Conservation (phyloP, 768 basidiomycete genomes). For the Galerina marginata region DNA sequence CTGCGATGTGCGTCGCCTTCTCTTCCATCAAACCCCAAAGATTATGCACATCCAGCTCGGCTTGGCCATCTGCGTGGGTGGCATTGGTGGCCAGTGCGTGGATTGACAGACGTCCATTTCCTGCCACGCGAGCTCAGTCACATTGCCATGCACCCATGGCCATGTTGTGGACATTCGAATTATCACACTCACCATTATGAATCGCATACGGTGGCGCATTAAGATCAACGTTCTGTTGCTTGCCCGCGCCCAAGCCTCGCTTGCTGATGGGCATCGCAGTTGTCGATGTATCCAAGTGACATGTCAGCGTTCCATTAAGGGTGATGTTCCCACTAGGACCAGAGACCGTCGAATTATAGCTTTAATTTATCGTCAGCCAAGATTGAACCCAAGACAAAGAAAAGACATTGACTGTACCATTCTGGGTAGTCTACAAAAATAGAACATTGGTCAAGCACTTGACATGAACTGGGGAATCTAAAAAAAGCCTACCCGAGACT, state of each 20-base stretch:
- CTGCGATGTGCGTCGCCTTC: conserved; percentile 63
- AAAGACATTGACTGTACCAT: conserved; percentile 41
- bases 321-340: conserved; percentile 80
- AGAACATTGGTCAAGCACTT: conserved; percentile 7
- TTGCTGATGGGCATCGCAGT: conserved; percentile 31
- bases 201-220: conserved; percentile 71
- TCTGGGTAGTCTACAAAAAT: conserved; percentile 61
- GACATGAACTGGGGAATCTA: conserved; percentile 5
- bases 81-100: conserved; percentile 74
- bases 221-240: conserved; percentile 51
- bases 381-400: conserved; percentile 4
- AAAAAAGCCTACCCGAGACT: conserved; percentile 38
- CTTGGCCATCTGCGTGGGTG: conserved; percentile 65
- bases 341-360: conserved; percentile 65
- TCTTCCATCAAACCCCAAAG: conserved; percentile 77
- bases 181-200: conserved; percentile 60
- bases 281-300: conserved; percentile 28
- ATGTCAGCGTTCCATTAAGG: conserved; percentile 68
- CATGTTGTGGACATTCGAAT: neutral
- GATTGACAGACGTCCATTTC: conserved; percentile 53
- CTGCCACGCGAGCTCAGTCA: conserved; percentile 32
- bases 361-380: conserved; percentile 26
- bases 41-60: conserved; percentile 73
- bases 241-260: conserved; percentile 57
- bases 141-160: neutral